Evolutionary conservation across 208 protist species (phyloP), one percentile per base, ranked within the genome.

Genomic region (Trypanosomatidae sp.): DNA sequence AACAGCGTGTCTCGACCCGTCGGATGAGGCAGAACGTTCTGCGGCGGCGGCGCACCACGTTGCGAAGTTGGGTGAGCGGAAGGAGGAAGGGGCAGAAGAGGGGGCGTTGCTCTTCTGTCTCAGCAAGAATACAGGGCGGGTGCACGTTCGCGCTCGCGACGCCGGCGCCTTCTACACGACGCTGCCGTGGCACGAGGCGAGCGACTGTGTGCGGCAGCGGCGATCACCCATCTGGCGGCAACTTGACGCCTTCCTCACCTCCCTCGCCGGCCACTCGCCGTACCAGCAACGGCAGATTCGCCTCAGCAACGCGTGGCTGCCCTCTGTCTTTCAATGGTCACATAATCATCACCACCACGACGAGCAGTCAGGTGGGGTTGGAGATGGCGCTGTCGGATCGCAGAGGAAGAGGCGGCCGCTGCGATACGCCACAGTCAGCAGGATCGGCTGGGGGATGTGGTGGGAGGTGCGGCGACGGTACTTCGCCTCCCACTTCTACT

Each of bases 121-220:
- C 25, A 95, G 91, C 72, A 69, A 62, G 47, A 87, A 91, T 74
- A 95, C 88, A 0, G 80, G 80, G 1, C 80, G 91, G 44, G 87
- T 95, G 82, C 88, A 95, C 72, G 82, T 91, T 1, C 79, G 76
- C 55, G 46, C 66, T 5, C 41, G 55, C 19, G 50, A 62, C 5
- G 33, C 30, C 25, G 46, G 17, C 50, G 49, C 25, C 0, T 73
- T 81, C 43, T 86, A 91, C 64, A 70, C 62, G 19, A 82, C 81
- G 30, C 41, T 87, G 5, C 77, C 83, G 36, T 69, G 82, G 72
- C 53, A 91, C 36, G 88, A 91, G 49, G 88, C 87, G 9, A 62
- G 43, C 8, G 71, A 81, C 28, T 86, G 83, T 44, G 77, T 87
- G 33, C 76, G 74, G 25, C 44, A 65, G 55, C 77, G 84, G 30